Evolutionary conservation across 176 grass and related monocot species (phyloP).

Genomic region (Themeda triandra): DNA sequence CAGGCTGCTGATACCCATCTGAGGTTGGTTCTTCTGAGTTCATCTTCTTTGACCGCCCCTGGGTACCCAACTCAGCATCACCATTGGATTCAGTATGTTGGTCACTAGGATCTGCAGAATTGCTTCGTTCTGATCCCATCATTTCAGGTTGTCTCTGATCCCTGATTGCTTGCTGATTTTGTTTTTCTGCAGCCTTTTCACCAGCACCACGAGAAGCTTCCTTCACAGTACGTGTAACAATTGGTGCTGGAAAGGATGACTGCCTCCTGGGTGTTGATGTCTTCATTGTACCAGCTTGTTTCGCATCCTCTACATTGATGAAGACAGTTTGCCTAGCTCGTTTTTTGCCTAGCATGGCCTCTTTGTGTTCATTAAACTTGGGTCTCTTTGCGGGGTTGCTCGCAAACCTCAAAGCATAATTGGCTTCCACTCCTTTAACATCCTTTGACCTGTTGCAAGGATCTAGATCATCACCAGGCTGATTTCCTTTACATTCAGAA

Average conservation of each 20-base stretch:
- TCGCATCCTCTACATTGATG: constrained; percentile 95
- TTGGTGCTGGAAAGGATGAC: constrained; percentile 81
- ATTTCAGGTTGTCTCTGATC: constrained; percentile 73
- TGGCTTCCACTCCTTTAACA: constrained; percentile 86
- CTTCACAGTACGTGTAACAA: constrained; percentile 83
- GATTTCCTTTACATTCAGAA: constrained; percentile 55
- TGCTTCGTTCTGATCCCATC: constrained; percentile 45
- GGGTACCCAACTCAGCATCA: constrained; percentile 50
- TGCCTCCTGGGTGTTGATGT: constrained; percentile 79
- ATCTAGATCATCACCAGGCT: constrained; percentile 55
- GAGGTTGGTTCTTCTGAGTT: constrained; percentile 49
- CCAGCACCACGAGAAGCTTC: constrained; percentile 51
- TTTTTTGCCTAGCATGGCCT: constrained; percentile 94
- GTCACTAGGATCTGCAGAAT: constrained; percentile 49
- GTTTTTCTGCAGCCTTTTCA: constrained; percentile 65
- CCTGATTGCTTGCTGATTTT: constrained; percentile 28
- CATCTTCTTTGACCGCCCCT: constrained; percentile 44
- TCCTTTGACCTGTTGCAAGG: constrained; percentile 61
- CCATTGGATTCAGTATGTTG: constrained; percentile 73
- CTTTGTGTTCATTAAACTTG: constrained; percentile 86
- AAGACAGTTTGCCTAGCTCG: constrained; percentile 85
- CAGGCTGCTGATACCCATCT: constrained; percentile 41
- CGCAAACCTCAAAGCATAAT: constrained; percentile 76
- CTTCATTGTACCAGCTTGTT: constrained; percentile 90
- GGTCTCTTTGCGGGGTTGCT: constrained; percentile 82